Percentiles rank a stretch among this genome's conserved stretches.
These are phyloP conservation scores for Stenogyne calaminthoides DNA, from an alignment of 305 asterid genomes.

Conservation along the genomic window DNA sequence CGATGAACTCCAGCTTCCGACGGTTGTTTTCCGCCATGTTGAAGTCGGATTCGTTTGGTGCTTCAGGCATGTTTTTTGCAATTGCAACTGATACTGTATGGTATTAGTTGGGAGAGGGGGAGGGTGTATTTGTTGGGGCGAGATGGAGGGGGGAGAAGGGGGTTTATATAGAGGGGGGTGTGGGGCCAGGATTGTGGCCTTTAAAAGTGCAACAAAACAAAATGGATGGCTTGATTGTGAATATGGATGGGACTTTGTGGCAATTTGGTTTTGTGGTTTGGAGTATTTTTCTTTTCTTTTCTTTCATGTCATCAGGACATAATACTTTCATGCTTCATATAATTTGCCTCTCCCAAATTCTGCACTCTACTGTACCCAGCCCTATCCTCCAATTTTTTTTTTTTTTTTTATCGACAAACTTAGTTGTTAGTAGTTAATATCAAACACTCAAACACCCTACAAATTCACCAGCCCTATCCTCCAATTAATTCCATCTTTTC, in stretches of 20 bases:
- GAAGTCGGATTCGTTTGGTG: slow-evolving; percentile 31
- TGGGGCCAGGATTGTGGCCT: slow-evolving; percentile 43
- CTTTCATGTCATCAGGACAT: too few relatives aligned
- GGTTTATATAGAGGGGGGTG: slow-evolving; percentile 49
- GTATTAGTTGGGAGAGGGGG: too few relatives aligned
- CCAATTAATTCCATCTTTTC: not conserved
- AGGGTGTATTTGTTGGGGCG: too few relatives aligned
- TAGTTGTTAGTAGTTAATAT: too few relatives aligned
- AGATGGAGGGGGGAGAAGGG: slow-evolving; percentile 28
- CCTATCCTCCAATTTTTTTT: too few relatives aligned
- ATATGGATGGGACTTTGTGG: slow-evolving; percentile 43
- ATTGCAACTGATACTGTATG: not conserved
- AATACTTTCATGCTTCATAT: too few relatives aligned
- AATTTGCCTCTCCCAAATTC: slow-evolving; percentile 43
- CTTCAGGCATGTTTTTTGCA: slow-evolving; percentile 42
- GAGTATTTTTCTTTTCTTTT: too few relatives aligned
- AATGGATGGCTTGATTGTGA: slow-evolving; percentile 45
- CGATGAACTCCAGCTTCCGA: slow-evolving; percentile 58
- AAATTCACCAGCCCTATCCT: too few relatives aligned
- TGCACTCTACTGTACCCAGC: not conserved
- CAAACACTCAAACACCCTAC: too few relatives aligned
- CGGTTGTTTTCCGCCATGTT: slow-evolving; percentile 45
- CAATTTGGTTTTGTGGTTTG: slow-evolving; percentile 29
- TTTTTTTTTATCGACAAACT: too few relatives aligned
- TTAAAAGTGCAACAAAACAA: slow-evolving; percentile 38